Conservation (phyloP, 768 basidiomycete genomes). For the Hericium rajendrae region DNA sequence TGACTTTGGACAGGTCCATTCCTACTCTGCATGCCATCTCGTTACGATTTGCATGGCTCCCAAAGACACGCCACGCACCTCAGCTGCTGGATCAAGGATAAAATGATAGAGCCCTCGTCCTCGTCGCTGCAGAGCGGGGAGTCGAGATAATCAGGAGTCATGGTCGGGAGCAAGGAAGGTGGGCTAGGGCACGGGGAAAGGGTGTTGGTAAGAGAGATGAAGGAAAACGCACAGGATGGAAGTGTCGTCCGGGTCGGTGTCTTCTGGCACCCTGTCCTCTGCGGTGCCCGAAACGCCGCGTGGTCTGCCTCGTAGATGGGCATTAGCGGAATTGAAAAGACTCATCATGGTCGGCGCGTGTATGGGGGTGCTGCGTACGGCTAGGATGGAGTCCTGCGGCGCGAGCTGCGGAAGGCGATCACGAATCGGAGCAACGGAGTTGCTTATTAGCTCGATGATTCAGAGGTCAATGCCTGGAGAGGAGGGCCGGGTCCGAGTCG, state of each 20-base stretch:
- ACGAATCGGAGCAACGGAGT: too few species aligned
- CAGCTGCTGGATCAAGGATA: constrained; percentile 82
- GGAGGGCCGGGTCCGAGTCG: too few species aligned
- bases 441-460: too few species aligned
- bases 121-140: constrained; percentile 54
- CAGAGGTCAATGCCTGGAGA: too few species aligned
- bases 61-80: constrained; percentile 35
- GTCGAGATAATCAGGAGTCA: constrained; percentile 31
- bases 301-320: constrained; percentile 37
- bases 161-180: constrained; percentile 77
- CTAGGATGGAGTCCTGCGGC: too few species aligned
- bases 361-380: too few species aligned
- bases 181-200: constrained; percentile 91
- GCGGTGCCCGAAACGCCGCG: constrained; percentile 44
- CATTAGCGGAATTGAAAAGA: constrained; percentile 39
- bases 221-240: constrained; percentile 65
- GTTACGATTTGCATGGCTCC: neutral
- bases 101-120: constrained; percentile 85
- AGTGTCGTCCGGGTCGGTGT: constrained; percentile 83
- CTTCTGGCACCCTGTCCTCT: constrained; percentile 65
- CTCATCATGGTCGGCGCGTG: constrained; percentile 50
- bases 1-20: constrained; percentile 94
- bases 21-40: constrained; percentile 52
- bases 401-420: too few species aligned
- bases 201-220: constrained; percentile 42